Percentiles rank a stretch among this genome's conserved stretches.
Evolutionary conservation across 345 rosid genomes (phyloP).

Genomic region (Eucalyptus coolabah): DNA sequence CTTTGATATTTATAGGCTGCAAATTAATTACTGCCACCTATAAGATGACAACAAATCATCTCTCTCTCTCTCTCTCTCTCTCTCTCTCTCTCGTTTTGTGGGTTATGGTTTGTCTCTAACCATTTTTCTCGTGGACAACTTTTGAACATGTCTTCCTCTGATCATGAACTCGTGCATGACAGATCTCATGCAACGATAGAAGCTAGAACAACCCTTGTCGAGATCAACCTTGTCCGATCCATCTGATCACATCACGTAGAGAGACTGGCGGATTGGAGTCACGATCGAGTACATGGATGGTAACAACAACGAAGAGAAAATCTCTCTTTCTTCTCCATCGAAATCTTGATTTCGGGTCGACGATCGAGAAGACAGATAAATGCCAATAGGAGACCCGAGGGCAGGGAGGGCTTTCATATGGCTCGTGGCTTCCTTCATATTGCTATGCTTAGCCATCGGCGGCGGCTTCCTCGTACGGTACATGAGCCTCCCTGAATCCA

Average conservation of each 20-base stretch:
- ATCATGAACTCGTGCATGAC: background rate
- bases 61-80: background rate
- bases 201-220: background rate
- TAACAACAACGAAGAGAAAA: background rate
- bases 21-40: background rate
- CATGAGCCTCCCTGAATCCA: conserved; percentile 26
- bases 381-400: conserved; percentile 62
- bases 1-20: background rate
- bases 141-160: conserved; percentile 18
- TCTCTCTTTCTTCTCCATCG: background rate
- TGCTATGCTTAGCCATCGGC: conserved; percentile 30
- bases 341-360: background rate
- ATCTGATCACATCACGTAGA: background rate
- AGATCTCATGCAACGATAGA: background rate
- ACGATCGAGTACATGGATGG: background rate
- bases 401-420: conserved; percentile 56
- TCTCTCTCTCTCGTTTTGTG: background rate
- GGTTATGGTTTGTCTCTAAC: background rate
- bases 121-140: conserved; percentile 15
- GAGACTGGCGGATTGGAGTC: background rate
- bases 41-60: background rate
- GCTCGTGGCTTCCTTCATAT: conserved; percentile 35
- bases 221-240: background rate
- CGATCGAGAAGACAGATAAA: background rate
- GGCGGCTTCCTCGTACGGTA: conserved; percentile 54